A percentile compares a stretch with the other conserved stretches of the same genome.
Conservation (phyloP, 1,139 yeast genomes). For the Taphrina communis region DNA sequence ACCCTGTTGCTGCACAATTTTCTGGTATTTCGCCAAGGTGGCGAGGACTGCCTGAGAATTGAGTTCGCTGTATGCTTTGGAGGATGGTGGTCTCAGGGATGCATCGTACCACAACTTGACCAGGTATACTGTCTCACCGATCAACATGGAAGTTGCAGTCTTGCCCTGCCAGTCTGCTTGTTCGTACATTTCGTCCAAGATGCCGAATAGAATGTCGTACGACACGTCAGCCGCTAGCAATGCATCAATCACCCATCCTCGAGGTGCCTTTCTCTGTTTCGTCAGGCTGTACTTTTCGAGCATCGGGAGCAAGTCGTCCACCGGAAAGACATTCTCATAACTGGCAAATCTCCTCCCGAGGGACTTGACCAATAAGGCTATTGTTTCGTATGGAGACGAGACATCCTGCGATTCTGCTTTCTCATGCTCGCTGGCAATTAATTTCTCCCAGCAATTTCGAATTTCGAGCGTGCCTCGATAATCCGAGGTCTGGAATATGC, state of each 20-base stretch:
- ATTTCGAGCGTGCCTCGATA: conserved; percentile 51
- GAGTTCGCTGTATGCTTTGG: conserved; percentile 18
- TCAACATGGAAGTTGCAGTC: conserved; percentile 37
- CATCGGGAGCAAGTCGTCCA: conserved; percentile 70
- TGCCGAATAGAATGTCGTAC: conserved; percentile 70
- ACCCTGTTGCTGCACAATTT: conserved; percentile 8
- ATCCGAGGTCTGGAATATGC: conserved; percentile 82
- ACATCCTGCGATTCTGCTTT: conserved; percentile 52
- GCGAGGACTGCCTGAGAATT: conserved; percentile 4
- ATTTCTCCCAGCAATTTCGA: conserved; percentile 53
- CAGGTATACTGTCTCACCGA: conserved; percentile 33
- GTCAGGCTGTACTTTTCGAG: conserved; percentile 54
- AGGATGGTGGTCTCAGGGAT: conserved; percentile 18
- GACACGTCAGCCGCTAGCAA: conserved; percentile 78
- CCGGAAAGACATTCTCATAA: conserved; percentile 80
- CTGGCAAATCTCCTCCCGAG: conserved; percentile 60
- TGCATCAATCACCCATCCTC: conserved; percentile 68
- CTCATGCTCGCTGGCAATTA: conserved; percentile 50
- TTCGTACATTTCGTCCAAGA: conserved; percentile 66
- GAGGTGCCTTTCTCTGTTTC: conserved; percentile 54
- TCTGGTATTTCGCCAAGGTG: background rate
- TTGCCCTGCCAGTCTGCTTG: conserved; percentile 48
- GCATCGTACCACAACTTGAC: conserved; percentile 22
- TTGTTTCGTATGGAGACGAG: conserved; percentile 50
- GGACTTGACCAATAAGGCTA: conserved; percentile 55